phyloP scores from a whole-genome alignment of 2,329 filamentous ascomycete species.

The Metarhizium humberi region DNA sequence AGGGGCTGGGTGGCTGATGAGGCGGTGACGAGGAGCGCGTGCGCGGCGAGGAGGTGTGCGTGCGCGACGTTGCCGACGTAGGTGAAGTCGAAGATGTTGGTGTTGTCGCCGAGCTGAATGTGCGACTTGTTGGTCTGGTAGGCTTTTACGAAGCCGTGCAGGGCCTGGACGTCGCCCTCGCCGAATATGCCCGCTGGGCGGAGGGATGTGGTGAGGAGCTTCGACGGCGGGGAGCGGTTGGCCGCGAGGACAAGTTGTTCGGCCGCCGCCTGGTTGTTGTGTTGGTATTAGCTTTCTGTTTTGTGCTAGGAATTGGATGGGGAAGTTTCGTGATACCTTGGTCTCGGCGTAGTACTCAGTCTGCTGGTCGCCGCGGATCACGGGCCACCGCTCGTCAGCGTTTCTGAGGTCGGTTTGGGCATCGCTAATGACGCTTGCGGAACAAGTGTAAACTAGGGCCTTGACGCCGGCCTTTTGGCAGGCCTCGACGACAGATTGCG shows the following conservation, averaged over 20 bases:
- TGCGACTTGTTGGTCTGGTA: constrained; percentile 59
- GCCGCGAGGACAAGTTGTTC: constrained; percentile 72
- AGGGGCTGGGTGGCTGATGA: constrained; percentile 52
- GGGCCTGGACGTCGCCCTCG: constrained; percentile 71
- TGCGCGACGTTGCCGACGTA: constrained; percentile 59
- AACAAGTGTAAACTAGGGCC: constrained; percentile 85
- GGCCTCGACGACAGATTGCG: constrained; percentile 65
- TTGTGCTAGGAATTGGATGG: background rate
- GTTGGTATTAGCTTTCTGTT: background rate
- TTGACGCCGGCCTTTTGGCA: constrained; percentile 62
- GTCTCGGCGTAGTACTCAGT: constrained; percentile 83
- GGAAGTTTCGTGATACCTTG: constrained; percentile 46
- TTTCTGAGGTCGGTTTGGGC: constrained; percentile 71
- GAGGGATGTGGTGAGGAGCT: constrained; percentile 68
- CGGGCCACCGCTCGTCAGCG: constrained; percentile 74
- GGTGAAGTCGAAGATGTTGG: constrained; percentile 56
- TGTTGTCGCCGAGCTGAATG: constrained; percentile 68
- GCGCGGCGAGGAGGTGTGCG: constrained; percentile 73
- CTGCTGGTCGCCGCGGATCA: constrained; percentile 61
- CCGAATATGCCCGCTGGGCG: constrained; percentile 87
- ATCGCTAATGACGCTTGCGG: constrained; percentile 78
- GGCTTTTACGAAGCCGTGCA: constrained; percentile 65
- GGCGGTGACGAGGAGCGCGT: constrained; percentile 55
- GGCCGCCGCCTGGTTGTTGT: constrained; percentile 50
- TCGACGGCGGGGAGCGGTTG: constrained; percentile 48